These are phyloP conservation scores for Blastobotrys capitulatus DNA, from an alignment of 1,139 yeast genomes.

Conservation along the genomic window DNA sequence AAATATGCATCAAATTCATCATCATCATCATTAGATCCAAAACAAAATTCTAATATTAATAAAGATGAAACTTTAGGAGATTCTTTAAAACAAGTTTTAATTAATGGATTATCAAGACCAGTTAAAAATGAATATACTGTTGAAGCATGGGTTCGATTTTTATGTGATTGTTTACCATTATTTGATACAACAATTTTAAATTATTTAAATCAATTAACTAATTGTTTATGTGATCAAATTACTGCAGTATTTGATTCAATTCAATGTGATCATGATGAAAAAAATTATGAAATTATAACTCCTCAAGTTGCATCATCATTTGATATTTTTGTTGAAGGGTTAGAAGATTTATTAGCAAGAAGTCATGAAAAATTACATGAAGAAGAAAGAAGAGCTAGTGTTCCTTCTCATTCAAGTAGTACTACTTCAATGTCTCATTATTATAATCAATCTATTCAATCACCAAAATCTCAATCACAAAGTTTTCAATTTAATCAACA, in stretches of 20 bases:
- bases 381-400: constrained; percentile 23
- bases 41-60: not conserved
- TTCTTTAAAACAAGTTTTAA: constrained; percentile 31
- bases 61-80: not conserved
- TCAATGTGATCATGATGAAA: constrained; percentile 16
- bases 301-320: constrained; percentile 8
- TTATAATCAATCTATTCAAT: not conserved
- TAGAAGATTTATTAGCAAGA: constrained; percentile 56
- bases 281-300: constrained; percentile 1
- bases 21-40: not conserved
- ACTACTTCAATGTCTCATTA: not conserved
- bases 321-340: constrained; percentile 44
- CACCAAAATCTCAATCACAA: not conserved
- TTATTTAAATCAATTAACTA: constrained; percentile 46
- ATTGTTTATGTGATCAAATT: constrained; percentile 46
- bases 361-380: constrained; percentile 52
- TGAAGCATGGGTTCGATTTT: constrained; percentile 45
- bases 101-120: constrained; percentile 33
- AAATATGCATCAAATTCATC: not conserved
- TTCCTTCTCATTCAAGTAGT: not conserved
- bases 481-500: not conserved
- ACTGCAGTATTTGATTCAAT: constrained; percentile 35
- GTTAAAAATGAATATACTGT: constrained; percentile 37
- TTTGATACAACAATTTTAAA: constrained; percentile 49
- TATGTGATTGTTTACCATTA: constrained; percentile 42